These are phyloP conservation scores for Lactarius sp. DNA, from an alignment of 768 basidiomycete species.

Conservation along the genomic window DNA sequence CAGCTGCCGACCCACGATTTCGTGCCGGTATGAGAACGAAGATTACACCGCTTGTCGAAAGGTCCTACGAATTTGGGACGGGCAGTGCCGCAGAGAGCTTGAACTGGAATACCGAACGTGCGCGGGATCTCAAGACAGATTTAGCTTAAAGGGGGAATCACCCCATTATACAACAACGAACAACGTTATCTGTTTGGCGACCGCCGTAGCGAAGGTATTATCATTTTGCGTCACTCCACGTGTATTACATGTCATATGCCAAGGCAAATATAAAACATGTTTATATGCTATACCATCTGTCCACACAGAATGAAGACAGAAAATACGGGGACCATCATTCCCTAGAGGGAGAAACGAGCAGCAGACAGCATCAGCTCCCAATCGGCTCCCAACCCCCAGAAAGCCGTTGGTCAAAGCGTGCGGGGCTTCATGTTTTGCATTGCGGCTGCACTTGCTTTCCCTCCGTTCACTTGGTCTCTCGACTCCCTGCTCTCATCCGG, in stretches of 20 bases:
- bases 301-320: slow-evolving; percentile 1
- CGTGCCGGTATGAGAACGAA: too few species aligned
- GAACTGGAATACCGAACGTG: too few species aligned
- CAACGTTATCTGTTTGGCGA: too few species aligned
- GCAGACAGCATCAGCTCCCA: slow-evolving; percentile 75
- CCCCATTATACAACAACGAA: too few species aligned
- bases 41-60: too few species aligned
- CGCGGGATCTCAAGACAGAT: too few species aligned
- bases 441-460: slow-evolving; percentile 38
- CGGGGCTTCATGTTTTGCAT: slow-evolving; percentile 96
- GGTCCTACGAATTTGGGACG: too few species aligned
- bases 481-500: slow-evolving; percentile 22
- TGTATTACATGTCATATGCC: neutral
- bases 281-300: neutral
- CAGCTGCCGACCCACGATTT: too few species aligned
- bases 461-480: slow-evolving; percentile 28
- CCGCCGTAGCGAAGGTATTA: too few species aligned
- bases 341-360: slow-evolving; percentile 16
- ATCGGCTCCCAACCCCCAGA: slow-evolving; percentile 61
- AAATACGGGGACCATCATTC: neutral
- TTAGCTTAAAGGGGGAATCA: too few species aligned
- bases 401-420: slow-evolving; percentile 96
- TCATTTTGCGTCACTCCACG: neutral
- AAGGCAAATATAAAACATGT: neutral
- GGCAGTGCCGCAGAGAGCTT: too few species aligned